Evolutionary conservation across 495 filamentous ascomycete species (phyloP).

Genomic region (Talaromyces stipitatus): DNA sequence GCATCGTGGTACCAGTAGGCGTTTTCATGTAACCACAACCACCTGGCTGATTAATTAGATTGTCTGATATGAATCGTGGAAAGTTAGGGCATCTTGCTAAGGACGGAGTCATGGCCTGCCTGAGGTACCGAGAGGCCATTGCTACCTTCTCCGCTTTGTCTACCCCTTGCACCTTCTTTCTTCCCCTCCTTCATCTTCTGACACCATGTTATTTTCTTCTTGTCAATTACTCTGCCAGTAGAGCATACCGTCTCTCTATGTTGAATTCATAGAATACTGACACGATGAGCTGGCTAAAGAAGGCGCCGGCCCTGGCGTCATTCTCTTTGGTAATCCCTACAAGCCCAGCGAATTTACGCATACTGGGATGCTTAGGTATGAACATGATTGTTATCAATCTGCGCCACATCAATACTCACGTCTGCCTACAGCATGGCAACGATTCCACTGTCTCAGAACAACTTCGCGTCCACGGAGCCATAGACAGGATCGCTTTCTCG

Average conservation of each 20-base stretch:
- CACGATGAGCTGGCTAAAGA: constrained; percentile 7
- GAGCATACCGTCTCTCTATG: background rate
- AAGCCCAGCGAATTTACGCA: background rate
- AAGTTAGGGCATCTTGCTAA: background rate
- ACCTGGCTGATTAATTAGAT: background rate
- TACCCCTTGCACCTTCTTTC: background rate
- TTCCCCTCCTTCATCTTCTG: background rate
- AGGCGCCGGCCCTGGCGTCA: background rate
- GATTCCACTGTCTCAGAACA: background rate
- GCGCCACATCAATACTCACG: background rate
- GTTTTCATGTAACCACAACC: background rate
- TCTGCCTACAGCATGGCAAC: background rate
- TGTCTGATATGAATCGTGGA: background rate
- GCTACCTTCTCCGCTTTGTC: constrained; percentile 1
- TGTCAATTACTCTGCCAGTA: background rate
- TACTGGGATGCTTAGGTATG: constrained; percentile 1
- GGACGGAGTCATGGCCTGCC: background rate
- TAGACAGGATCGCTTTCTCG: background rate
- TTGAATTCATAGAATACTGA: background rate
- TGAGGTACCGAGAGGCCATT: background rate
- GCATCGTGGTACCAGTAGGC: background rate
- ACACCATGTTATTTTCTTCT: background rate
- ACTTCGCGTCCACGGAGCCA: background rate
- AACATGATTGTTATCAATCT: background rate
- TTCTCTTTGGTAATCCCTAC: background rate